These are phyloP conservation scores for Phoenix roebelenii DNA, from an alignment of 176 grass and related monocot species.

Conservation along the genomic window DNA sequence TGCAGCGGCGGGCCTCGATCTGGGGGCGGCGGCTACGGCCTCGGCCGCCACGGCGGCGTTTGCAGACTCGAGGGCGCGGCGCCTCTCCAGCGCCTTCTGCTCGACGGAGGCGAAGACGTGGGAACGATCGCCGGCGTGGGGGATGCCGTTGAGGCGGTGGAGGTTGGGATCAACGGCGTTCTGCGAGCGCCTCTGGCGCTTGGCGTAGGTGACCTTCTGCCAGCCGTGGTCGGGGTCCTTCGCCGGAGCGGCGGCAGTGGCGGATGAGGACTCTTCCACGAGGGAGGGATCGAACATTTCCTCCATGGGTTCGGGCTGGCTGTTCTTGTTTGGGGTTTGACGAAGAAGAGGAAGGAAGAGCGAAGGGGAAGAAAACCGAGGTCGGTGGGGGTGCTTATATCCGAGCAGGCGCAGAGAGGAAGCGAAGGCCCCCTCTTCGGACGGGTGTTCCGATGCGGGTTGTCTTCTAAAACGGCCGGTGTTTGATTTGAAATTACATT, in stretches of 20 bases:
- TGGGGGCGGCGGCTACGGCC: neutral
- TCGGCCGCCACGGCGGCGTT: conserved; percentile 24
- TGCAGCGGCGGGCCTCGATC: neutral
- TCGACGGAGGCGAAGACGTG: conserved; percentile 72
- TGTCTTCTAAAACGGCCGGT: no score
- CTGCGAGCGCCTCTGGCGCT: conserved; percentile 35
- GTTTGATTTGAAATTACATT: no score
- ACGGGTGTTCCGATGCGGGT: no score
- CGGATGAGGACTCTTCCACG: conserved; percentile 10
- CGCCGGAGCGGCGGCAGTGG: conserved; percentile 1
- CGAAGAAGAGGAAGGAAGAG: neutral
- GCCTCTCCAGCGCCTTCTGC: conserved; percentile 74
- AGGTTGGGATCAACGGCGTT: conserved; percentile 12
- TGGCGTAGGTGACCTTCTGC: conserved; percentile 91
- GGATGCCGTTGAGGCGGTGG: conserved; percentile 8
- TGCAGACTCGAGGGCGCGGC: conserved; percentile 57
- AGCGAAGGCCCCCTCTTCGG: no score
- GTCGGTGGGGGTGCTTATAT: no score
- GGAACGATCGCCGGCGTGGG: neutral
- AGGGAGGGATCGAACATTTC: conserved; percentile 33
- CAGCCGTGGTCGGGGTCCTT: conserved; percentile 54
- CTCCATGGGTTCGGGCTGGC: conserved; percentile 33
- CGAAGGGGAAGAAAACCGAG: neutral
- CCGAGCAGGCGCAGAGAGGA: no score
- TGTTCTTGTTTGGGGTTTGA: neutral